Base-by-base conservation (phyloP, 768 basidiomycete species). In the Cystobasidium tubakii region DNA sequence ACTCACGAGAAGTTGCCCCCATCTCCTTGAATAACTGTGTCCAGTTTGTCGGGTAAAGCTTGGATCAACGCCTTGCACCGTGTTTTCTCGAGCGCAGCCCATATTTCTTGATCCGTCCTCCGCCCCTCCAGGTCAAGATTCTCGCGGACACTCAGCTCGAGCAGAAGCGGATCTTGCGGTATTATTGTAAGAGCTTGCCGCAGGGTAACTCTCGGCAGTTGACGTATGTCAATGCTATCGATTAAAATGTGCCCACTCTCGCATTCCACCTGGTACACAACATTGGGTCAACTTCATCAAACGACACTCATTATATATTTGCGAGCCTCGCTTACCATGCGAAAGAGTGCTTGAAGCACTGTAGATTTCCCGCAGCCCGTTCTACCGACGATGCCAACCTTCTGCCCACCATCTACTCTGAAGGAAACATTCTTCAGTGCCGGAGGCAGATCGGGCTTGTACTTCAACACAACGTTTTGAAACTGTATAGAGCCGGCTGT, bases 51-150 rank as follows among this genome's bases (percentile, higher is more conserved):
- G 1, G 74, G 73, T 13, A 75, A 50, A 23, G 33, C 36, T 60
- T 75, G 53, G 25, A 75, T 42, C 60, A 73, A 43, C 3, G 21
- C 74, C 42, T 75, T 75, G 74, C 69, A 73, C n/a, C 73, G 73
- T 3, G 70, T 73, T 19, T 36, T 57, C 39, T 75, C 73, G 12
- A 75, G 70, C 9, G 75, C 75, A 2, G 50, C 50, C 75, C 75
- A 75, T 29, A 75, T 75, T 33, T 75, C 66, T 17, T 36, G 54
- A 54, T 75, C 75, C 12, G 75, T 60, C 25, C 50, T 33, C 9
- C 12, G 1, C 9, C 75, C 75, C 55, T 75, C 75, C 9, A 71
- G 54, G 43, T 75, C 75, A 12, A 75, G 74, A 44, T 75, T 75
- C 36, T 75, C 75, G 9, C 75, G 60, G 1, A 75, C 29, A 27